Percentiles rank a stretch among this genome's conserved stretches.
phyloP scores from a whole-genome alignment of 2,329 filamentous ascomycete genomes.

The Chrysoporthe cubensis region DNA sequence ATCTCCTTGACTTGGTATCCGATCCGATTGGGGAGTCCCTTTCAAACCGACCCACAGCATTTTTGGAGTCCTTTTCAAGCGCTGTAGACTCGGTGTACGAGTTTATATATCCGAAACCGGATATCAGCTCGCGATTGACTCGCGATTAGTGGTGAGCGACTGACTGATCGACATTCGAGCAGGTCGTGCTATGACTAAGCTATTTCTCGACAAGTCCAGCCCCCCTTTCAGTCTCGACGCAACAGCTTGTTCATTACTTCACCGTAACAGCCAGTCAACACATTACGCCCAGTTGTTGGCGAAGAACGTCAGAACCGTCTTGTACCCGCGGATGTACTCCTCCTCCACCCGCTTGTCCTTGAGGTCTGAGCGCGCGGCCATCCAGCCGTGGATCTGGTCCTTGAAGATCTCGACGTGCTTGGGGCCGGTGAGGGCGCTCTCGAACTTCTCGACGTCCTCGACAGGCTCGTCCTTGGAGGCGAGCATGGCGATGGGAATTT shows the following conservation, averaged over 20 bases:
- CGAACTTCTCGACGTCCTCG: constrained; percentile 60
- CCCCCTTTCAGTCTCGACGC: neutral
- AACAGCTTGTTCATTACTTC: neutral
- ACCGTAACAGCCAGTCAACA: neutral
- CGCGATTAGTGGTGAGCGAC: too few species aligned
- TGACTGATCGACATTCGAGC: neutral
- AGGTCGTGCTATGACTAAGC: neutral
- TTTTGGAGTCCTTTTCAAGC: too few species aligned
- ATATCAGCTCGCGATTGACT: neutral
- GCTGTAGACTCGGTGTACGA: too few species aligned
- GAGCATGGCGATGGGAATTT: constrained; percentile 64
- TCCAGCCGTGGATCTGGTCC: constrained; percentile 75
- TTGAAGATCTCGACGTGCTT: constrained; percentile 68
- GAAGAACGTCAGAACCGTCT: constrained; percentile 62
- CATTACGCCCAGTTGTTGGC: constrained; percentile 48
- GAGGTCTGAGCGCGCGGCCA: constrained; percentile 68
- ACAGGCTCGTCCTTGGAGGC: constrained; percentile 67
- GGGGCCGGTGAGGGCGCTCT: constrained; percentile 54
- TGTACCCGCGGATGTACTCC: constrained; percentile 66
- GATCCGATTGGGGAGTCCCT: too few species aligned
- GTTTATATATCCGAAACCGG: too few species aligned
- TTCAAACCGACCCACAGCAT: too few species aligned
- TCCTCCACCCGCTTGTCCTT: constrained; percentile 59
- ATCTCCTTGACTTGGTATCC: too few species aligned
- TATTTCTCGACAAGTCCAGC: neutral